Percentiles rank a stretch among this genome's conserved stretches.
Conservation (phyloP, 768 basidiomycete genomes). For the Boletus tylopilopsis region DNA sequence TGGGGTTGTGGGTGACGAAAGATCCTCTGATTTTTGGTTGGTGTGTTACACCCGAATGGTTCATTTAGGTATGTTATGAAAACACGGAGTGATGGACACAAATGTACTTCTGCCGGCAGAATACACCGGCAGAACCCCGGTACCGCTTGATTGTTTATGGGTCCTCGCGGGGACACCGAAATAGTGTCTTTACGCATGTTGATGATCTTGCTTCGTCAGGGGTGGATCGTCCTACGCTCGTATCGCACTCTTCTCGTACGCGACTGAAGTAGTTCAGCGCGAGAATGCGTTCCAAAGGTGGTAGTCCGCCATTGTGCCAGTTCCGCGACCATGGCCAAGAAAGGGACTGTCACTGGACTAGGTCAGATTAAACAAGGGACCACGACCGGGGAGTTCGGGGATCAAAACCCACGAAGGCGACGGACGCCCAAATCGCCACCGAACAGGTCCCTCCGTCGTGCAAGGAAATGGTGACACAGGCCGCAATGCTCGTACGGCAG, state of each 20-base stretch:
- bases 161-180: background rate
- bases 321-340: slow-evolving; percentile 1
- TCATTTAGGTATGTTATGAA: slow-evolving; percentile 1
- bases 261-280: background rate
- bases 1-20: background rate
- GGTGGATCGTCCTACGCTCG: slow-evolving; percentile 13
- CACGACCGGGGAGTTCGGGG: slow-evolving; percentile 11
- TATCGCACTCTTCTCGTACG: background rate
- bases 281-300: too few relatives aligned
- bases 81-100: background rate
- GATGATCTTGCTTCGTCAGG: slow-evolving; percentile 13
- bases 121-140: background rate
- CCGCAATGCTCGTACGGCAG: slow-evolving; percentile 8
- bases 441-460: slow-evolving; percentile 4
- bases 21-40: background rate
- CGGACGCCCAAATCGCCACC: slow-evolving; percentile 15
- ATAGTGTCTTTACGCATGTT: background rate
- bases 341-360: background rate
- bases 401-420: slow-evolving; percentile 11
- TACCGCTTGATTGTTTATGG: background rate
- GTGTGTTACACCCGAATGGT: background rate
- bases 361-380: background rate
- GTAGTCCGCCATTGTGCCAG: background rate
- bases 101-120: background rate
- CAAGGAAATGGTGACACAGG: slow-evolving; percentile 9